Percentiles rank a stretch among this genome's conserved stretches.
Conservation (phyloP, 2,329 filamentous ascomycete genomes). For the Ceratocystis colombiana region DNA sequence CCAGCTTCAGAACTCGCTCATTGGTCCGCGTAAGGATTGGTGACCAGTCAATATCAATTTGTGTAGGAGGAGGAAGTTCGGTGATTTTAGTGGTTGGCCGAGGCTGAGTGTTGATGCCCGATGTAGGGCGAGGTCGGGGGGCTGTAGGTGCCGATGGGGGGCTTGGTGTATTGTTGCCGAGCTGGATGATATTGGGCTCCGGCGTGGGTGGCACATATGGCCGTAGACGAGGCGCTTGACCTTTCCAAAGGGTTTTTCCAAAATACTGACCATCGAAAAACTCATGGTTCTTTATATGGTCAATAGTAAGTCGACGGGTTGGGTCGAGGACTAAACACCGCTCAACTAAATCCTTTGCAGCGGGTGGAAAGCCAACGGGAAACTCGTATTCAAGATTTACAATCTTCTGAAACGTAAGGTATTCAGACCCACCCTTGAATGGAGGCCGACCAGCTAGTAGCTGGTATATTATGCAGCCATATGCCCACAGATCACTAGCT, state of each 20-base stretch:
- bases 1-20: conserved; percentile 87
- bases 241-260: conserved; percentile 77
- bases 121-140: conserved; percentile 13
- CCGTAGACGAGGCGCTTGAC: conserved; percentile 77
- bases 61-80: conserved; percentile 89
- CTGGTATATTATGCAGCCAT: conserved; percentile 96
- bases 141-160: conserved; percentile 5
- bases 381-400: conserved; percentile 91
- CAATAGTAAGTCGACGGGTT: conserved; percentile 69
- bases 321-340: conserved; percentile 84
- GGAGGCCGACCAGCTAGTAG: conserved; percentile 89
- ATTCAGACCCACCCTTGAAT: conserved; percentile 93
- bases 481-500: conserved; percentile 95
- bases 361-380: conserved; percentile 72
- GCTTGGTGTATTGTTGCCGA: conserved; percentile 31
- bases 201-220: conserved; percentile 68
- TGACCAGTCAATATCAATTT: conserved; percentile 97
- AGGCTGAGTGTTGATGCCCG: conserved; percentile 36
- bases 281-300: conserved; percentile 92
- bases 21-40: conserved; percentile 84
- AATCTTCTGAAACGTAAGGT: conserved; percentile 97
- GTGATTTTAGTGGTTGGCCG: conserved; percentile 78
- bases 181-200: conserved; percentile 63
- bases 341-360: conserved; percentile 82
- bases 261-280: conserved; percentile 86